Evolutionary conservation across 1,284 basidiomycete genomes (phyloP).

Genomic region (Marasmius fiardii): DNA sequence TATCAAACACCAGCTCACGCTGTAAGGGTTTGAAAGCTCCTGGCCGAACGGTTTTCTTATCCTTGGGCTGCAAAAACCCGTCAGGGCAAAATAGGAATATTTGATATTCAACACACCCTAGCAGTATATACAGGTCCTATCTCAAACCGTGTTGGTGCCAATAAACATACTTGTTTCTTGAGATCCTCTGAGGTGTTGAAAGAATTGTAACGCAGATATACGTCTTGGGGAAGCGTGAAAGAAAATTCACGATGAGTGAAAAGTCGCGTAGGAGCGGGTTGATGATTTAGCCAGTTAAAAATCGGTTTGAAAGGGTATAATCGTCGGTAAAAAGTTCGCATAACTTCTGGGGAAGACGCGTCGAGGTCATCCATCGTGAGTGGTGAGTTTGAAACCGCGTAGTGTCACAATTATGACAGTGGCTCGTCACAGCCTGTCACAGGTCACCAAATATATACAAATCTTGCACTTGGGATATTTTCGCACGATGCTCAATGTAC

Average conservation of each 20-base stretch:
- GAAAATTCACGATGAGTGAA: constrained; percentile 96
- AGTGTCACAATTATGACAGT: background rate
- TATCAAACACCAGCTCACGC: constrained; percentile 98
- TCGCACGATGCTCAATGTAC: no score
- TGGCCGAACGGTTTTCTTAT: constrained; percentile 83
- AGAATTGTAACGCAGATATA: constrained; percentile 94
- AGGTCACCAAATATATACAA: background rate
- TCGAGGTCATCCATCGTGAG: constrained; percentile 16
- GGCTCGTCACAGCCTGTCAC: background rate
- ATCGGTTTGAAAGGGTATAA: constrained; percentile 95
- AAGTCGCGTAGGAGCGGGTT: constrained; percentile 68
- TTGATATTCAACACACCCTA: constrained; percentile 50
- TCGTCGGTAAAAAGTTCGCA: constrained; percentile 89
- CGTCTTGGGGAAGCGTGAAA: constrained; percentile 91
- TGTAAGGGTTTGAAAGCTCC: constrained; percentile 75
- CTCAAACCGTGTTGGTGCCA: constrained; percentile 92
- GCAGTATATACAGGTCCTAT: constrained; percentile 94
- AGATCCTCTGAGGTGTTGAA: constrained; percentile 86
- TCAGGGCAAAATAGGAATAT: constrained; percentile 6
- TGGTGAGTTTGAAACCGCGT: background rate
- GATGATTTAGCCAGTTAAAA: constrained; percentile 95
- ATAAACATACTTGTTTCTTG: constrained; percentile 82
- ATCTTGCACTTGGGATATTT: no score
- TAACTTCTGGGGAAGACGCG: constrained; percentile 42
- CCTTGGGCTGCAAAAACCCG: constrained; percentile 63